Conservation (phyloP, 2,329 filamentous ascomycete genomes). For the Aspergillus brasiliensis region DNA sequence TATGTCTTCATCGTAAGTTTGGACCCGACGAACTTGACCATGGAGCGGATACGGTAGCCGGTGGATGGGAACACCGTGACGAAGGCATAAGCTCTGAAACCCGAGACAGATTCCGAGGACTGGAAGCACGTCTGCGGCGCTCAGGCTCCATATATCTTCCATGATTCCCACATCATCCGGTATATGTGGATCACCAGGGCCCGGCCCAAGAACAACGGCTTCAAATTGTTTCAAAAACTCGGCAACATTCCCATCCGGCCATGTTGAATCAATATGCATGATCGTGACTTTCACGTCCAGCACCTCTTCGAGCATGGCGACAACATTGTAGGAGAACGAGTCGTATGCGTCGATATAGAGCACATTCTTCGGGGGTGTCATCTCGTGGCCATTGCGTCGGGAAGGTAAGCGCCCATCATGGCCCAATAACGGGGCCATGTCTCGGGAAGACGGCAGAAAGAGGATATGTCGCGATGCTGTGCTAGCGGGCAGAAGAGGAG, state of each 20-base stretch:
- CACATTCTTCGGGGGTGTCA: conserved; percentile 49
- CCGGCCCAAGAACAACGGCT: conserved; percentile 86
- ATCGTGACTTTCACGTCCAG: conserved; percentile 69
- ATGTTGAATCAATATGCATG: conserved; percentile 67
- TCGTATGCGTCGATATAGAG: conserved; percentile 96
- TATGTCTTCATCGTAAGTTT: conserved; percentile 63
- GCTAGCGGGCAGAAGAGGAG: too few species aligned
- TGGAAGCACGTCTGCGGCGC: conserved; percentile 64
- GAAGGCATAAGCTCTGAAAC: conserved; percentile 76
- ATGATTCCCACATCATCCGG: conserved; percentile 81
- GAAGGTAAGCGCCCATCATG: not conserved
- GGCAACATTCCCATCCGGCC: conserved; percentile 47
- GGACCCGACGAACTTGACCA: conserved; percentile 73
- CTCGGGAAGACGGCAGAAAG: too few species aligned
- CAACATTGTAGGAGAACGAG: conserved; percentile 94
- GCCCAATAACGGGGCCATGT: conserved; percentile 36
- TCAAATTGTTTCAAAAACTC: conserved; percentile 65
- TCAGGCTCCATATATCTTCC: conserved; percentile 70
- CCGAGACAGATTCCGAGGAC: conserved; percentile 87
- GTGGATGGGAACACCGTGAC: conserved; percentile 67
- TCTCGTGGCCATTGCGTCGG: not conserved
- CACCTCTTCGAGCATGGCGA: conserved; percentile 72
- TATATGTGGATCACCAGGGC: conserved; percentile 77
- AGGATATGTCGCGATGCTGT: too few species aligned
- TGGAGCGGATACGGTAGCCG: conserved; percentile 74